phyloP scores from a whole-genome alignment of 2,329 filamentous ascomycete genomes.

The Boeremia exigua region DNA sequence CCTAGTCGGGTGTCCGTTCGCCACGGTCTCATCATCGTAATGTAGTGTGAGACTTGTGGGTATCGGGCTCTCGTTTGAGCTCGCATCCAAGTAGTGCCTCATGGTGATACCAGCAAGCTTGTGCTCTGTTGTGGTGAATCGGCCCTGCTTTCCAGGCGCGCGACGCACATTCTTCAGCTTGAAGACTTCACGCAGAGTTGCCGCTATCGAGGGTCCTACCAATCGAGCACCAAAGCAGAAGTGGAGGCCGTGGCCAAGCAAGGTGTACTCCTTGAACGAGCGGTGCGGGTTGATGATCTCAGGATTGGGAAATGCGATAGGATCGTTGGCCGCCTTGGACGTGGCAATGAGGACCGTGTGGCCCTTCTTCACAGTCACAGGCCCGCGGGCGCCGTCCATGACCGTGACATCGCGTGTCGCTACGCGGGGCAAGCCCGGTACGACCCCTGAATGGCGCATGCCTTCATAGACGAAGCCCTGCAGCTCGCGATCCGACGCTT shows the following conservation, averaged over 20 bases:
- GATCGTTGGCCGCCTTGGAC: constrained; percentile 48
- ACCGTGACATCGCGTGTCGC: constrained; percentile 55
- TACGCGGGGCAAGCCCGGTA: constrained; percentile 60
- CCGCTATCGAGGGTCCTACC: constrained; percentile 36
- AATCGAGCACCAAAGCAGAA: constrained; percentile 43
- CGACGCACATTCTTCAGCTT: constrained; percentile 42
- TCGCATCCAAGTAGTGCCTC: constrained; percentile 57
- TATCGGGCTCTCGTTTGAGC: constrained; percentile 54
- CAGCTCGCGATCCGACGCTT: constrained; percentile 63
- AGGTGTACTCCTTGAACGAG: constrained; percentile 39
- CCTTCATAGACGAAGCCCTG: constrained; percentile 63
- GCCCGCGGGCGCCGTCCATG: constrained; percentile 57
- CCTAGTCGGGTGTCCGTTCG: constrained; percentile 16
- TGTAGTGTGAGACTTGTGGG: constrained; percentile 35
- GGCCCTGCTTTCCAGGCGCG: constrained; percentile 39
- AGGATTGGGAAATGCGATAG: constrained; percentile 40
- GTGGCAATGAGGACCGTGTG: constrained; percentile 49
- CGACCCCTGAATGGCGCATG: constrained; percentile 60
- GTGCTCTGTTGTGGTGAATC: constrained; percentile 53
- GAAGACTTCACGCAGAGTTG: constrained; percentile 43
- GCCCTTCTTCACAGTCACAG: constrained; percentile 52
- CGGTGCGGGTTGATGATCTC: constrained; percentile 48
- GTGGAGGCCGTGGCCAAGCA: constrained; percentile 42
- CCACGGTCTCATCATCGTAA: constrained; percentile 31
- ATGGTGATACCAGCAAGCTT: constrained; percentile 57